Evolutionary conservation across 305 asterid genomes (phyloP).

Genomic region (Fraxinus sp.): DNA sequence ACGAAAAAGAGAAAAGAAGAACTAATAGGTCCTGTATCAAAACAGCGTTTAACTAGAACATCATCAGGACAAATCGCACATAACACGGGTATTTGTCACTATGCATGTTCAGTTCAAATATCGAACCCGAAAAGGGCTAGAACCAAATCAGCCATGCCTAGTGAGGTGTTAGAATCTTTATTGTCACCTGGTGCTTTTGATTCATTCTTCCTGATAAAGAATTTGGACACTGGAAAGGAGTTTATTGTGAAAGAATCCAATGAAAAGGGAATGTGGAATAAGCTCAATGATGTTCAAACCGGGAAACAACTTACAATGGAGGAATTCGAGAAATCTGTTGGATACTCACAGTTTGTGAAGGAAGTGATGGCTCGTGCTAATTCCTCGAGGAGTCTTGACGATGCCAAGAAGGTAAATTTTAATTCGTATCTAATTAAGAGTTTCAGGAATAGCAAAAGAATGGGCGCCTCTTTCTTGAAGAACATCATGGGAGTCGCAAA

Average conservation of each 20-base stretch:
- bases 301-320: conserved; percentile 94
- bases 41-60: conserved; percentile 77
- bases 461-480: conserved; percentile 70
- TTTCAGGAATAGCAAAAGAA: conserved; percentile 73
- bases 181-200: conserved; percentile 39
- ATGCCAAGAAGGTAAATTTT: conserved; percentile 39
- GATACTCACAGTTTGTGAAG: conserved; percentile 77
- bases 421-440: conserved; percentile 65
- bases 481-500: conserved; percentile 39
- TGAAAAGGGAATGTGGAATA: conserved; percentile 88
- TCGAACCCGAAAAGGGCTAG: conserved; percentile 26
- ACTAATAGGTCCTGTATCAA: conserved; percentile 56
- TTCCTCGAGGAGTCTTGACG: conserved; percentile 36
- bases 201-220: conserved; percentile 82
- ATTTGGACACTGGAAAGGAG: conserved; percentile 94
- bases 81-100: conserved; percentile 30
- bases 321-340: conserved; percentile 86
- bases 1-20: conserved; percentile 76
- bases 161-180: conserved; percentile 30
- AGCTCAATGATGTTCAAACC: conserved; percentile 84
- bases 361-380: conserved; percentile 72
- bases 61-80: conserved; percentile 44
- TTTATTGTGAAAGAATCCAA: conserved; percentile 80
- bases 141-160: conserved; percentile 29
- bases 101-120: conserved; percentile 31